Evolutionary conservation across 2,329 filamentous ascomycete species (phyloP).

Genomic region (Achaetomium macrosporum): DNA sequence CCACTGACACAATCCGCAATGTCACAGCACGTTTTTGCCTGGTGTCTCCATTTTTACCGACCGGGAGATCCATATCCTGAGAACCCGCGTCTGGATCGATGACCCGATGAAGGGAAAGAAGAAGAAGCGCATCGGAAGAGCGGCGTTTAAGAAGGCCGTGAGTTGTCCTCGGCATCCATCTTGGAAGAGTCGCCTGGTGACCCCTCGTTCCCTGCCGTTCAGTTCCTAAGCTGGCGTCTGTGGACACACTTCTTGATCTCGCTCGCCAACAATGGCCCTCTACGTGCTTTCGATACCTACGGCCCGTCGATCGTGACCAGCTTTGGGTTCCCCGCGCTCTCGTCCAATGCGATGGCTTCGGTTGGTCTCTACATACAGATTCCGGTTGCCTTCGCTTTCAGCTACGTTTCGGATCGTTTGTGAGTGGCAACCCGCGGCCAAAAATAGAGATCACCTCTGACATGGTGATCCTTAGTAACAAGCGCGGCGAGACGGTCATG

Average conservation of each 20-base stretch:
- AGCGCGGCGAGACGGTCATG: conserved; percentile 48
- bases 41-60: conserved; percentile 31
- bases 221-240: conserved; percentile 35
- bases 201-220: background rate
- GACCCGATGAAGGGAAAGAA: conserved; percentile 32
- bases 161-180: conserved; percentile 12
- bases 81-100: conserved; percentile 30
- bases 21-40: conserved; percentile 28
- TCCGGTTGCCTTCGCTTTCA: conserved; percentile 46
- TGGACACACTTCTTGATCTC: conserved; percentile 32
- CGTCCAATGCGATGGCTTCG: conserved; percentile 32
- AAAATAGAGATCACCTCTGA: background rate
- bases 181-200: background rate
- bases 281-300: conserved; percentile 27
- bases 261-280: conserved; percentile 28
- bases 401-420: conserved; percentile 48
- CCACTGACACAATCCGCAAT: conserved; percentile 27
- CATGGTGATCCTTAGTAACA: conserved; percentile 33
- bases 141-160: conserved; percentile 33
- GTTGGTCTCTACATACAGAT: conserved; percentile 45
- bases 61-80: conserved; percentile 32
- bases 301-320: conserved; percentile 30
- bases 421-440: conserved; percentile 28
- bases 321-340: conserved; percentile 33
- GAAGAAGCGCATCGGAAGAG: conserved; percentile 24